phyloP scores from a whole-genome alignment of 768 basidiomycete genomes.

The Tephrocybe sp. region DNA sequence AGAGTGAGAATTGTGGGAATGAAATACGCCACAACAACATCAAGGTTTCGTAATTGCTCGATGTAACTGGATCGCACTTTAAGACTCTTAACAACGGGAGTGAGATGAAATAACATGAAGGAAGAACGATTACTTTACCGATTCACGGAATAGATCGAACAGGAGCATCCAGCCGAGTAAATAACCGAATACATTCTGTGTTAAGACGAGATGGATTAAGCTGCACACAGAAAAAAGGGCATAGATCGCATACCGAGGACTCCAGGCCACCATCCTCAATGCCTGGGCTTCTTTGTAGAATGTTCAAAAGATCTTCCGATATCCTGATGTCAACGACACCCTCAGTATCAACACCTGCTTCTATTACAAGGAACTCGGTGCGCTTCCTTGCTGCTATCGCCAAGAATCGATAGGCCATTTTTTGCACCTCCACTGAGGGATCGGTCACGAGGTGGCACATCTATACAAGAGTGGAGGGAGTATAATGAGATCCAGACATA shows the following conservation, averaged over 20 bases:
- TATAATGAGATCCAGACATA: not conserved
- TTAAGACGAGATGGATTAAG: conserved; percentile 6
- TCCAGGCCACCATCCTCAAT: conserved; percentile 34
- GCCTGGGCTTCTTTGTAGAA: conserved; percentile 53
- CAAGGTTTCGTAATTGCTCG: conserved; percentile 75
- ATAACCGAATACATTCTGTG: conserved; percentile 56
- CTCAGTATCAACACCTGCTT: conserved; percentile 79
- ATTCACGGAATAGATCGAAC: conserved; percentile 81
- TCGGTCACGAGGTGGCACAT: conserved; percentile 82
- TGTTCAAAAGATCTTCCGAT: conserved; percentile 63
- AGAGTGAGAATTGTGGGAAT: conserved; percentile 71
- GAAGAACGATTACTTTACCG: conserved; percentile 51
- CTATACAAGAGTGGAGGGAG: conserved; percentile 33
- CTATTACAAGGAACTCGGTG: conserved; percentile 84
- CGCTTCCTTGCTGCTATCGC: conserved; percentile 66
- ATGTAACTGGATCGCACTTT: conserved; percentile 85
- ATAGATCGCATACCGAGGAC: conserved; percentile 36
- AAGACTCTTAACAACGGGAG: conserved; percentile 58
- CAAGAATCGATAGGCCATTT: conserved; percentile 75
- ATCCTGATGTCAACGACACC: conserved; percentile 51
- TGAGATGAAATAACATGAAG: not conserved
- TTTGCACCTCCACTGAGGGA: conserved; percentile 62
- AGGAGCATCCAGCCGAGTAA: conserved; percentile 90
- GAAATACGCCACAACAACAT: conserved; percentile 62
- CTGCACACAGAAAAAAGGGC: not conserved